phyloP scores from a whole-genome alignment of 768 basidiomycete species.

The Lentinula sp. region DNA sequence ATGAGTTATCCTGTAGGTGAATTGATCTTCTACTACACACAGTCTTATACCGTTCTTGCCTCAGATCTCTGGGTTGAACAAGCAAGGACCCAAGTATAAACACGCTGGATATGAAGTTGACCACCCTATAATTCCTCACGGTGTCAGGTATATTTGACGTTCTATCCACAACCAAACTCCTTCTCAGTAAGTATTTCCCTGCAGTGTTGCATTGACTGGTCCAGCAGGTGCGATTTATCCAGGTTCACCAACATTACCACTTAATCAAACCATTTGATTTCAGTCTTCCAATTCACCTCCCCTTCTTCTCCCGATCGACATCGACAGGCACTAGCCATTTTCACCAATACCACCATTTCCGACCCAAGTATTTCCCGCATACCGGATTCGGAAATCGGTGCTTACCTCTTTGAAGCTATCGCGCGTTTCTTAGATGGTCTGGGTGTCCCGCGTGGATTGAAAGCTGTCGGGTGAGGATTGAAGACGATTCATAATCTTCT shows the following conservation, averaged over 20 bases:
- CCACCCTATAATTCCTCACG: constrained; percentile 90
- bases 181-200: constrained; percentile 6
- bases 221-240: constrained; percentile 56
- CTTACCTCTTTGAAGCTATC: constrained; percentile 77
- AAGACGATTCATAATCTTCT: background rate
- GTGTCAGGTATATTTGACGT: constrained; percentile 51
- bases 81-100: constrained; percentile 87
- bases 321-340: constrained; percentile 82
- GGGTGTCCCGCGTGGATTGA: constrained; percentile 81
- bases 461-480: constrained; percentile 59
- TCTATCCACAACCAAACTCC: background rate
- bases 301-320: constrained; percentile 91
- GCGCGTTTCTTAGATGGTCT: constrained; percentile 83
- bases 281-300: constrained; percentile 93
- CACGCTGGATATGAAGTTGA: constrained; percentile 86
- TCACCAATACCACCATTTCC: constrained; percentile 56
- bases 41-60: background rate
- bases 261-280: background rate
- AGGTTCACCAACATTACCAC: background rate
- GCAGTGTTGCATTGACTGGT: constrained; percentile 80
- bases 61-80: constrained; percentile 91
- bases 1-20: constrained; percentile 77
- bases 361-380: constrained; percentile 70
- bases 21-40: background rate
- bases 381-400: constrained; percentile 75